A percentile compares a stretch with the other conserved stretches of the same genome.
phyloP scores from a whole-genome alignment of 306 rosid species.

The Sphenostylis stenocarpa region DNA sequence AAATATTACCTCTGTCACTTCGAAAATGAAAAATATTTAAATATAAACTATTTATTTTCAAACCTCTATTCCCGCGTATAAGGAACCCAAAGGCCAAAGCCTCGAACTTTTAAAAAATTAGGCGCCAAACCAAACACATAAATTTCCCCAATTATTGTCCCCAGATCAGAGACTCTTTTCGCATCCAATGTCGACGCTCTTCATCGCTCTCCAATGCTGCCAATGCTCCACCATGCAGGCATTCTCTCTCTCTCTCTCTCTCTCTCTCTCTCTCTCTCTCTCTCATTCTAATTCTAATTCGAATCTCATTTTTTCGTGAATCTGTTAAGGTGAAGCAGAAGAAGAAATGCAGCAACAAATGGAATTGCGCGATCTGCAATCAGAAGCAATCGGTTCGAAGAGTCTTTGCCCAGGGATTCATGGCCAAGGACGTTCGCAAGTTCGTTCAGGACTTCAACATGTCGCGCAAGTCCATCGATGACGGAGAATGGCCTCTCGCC shows the following conservation, averaged over 20 bases:
- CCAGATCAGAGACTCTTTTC: background rate
- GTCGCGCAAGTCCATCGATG: slow-evolving; percentile 53
- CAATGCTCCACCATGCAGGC: slow-evolving; percentile 93
- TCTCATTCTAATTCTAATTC: background rate
- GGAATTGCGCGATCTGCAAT: slow-evolving; percentile 81
- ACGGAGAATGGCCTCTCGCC: slow-evolving; percentile 24
- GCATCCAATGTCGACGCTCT: slow-evolving; percentile 52
- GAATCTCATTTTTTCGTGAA: background rate
- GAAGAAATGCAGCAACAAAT: slow-evolving; percentile 68
- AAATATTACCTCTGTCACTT: too few relatives aligned
- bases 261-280: background rate
- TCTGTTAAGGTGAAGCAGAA: slow-evolving; percentile 73
- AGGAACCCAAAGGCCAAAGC: too few relatives aligned
- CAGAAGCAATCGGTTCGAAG: slow-evolving; percentile 71
- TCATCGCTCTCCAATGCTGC: slow-evolving; percentile 82
- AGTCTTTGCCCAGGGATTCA: slow-evolving; percentile 72
- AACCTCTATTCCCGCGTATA: too few relatives aligned
- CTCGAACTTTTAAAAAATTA: background rate
- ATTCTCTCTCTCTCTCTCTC: slow-evolving; percentile 7
- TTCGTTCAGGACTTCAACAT: slow-evolving; percentile 87
- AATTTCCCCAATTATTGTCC: background rate
- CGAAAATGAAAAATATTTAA: too few relatives aligned
- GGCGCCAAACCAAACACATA: slow-evolving; percentile 30
- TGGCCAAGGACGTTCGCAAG: slow-evolving; percentile 68
- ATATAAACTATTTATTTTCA: too few relatives aligned